phyloP scores from a whole-genome alignment of 2,329 filamentous ascomycete species.

The Hypocreales sp. region DNA sequence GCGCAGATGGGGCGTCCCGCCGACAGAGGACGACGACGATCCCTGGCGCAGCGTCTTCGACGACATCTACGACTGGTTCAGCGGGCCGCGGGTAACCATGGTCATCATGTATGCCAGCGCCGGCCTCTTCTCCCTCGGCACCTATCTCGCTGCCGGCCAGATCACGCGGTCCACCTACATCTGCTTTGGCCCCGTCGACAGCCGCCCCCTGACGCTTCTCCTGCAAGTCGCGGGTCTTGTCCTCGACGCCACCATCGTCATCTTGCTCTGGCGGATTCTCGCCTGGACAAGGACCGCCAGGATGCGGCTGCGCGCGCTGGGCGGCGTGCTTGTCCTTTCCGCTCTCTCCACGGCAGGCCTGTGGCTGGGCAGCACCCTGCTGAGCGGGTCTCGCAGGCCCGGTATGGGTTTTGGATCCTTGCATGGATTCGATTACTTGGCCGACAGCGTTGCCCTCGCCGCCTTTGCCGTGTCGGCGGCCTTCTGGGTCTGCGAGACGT shows the following conservation, averaged over 20 bases:
- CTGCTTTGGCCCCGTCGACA: conserved; percentile 29
- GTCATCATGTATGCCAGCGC: conserved; percentile 20
- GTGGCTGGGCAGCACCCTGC: conserved; percentile 17
- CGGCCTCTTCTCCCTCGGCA: conserved; percentile 24
- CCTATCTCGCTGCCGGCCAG: conserved; percentile 23
- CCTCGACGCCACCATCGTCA: conserved; percentile 28
- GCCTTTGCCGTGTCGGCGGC: conserved; percentile 26
- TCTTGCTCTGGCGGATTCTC: conserved; percentile 35
- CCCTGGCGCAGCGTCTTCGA: conserved; percentile 31
- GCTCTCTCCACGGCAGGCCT: conserved; percentile 21
- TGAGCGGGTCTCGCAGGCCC: conserved; percentile 8
- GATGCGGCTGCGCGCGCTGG: conserved; percentile 27
- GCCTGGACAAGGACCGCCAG: conserved; percentile 34
- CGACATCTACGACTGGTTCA: conserved; percentile 31
- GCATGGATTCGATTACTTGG: conserved; percentile 31
- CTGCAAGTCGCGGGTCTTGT: conserved; percentile 28
- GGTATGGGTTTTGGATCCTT: conserved; percentile 23
- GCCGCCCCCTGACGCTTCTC: conserved; percentile 16
- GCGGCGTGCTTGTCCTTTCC: conserved; percentile 24
- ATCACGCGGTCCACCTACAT: conserved; percentile 31
- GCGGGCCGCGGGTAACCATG: conserved; percentile 20
- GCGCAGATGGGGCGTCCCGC: conserved; percentile 13
- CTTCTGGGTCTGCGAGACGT: conserved; percentile 30
- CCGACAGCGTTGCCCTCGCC: conserved; percentile 30
- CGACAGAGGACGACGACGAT: conserved; percentile 24